phyloP scores from a whole-genome alignment of 495 filamentous ascomycete genomes.

The Sphaerosporella brunnea region DNA sequence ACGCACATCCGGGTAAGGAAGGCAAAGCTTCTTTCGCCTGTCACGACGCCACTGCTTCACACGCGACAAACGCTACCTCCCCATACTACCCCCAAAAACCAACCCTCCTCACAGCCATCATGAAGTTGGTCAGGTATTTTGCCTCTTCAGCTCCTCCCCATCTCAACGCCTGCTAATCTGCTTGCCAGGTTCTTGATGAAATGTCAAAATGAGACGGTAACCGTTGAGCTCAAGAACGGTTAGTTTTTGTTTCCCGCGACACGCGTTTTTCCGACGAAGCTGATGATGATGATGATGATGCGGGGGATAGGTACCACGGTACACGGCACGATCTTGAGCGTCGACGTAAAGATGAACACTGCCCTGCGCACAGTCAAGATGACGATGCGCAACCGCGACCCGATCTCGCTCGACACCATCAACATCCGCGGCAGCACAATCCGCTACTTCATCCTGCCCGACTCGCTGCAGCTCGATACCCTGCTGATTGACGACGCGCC shows the following conservation, averaged over 20 bases:
- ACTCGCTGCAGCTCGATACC: slow-evolving; percentile 84
- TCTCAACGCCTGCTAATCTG: slow-evolving; percentile 26
- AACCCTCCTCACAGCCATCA: slow-evolving; percentile 28
- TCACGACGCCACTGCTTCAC: not conserved
- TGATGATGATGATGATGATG: too few relatives aligned
- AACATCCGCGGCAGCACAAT: slow-evolving; percentile 88
- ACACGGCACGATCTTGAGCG: slow-evolving; percentile 84
- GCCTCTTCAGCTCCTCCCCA: slow-evolving; percentile 13
- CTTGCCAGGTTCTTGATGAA: slow-evolving; percentile 84
- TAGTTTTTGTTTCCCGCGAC: too few relatives aligned
- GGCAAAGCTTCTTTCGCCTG: slow-evolving; percentile 1
- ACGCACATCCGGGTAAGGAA: slow-evolving; percentile 2
- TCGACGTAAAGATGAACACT: slow-evolving; percentile 95
- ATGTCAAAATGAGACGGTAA: slow-evolving; percentile 92
- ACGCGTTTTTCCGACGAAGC: too few relatives aligned
- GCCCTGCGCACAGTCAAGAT: slow-evolving; percentile 85
- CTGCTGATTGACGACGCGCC: slow-evolving; percentile 87
- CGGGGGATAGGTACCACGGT: slow-evolving; percentile 60
- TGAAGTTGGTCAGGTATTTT: slow-evolving; percentile 97
- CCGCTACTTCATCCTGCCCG: slow-evolving; percentile 83
- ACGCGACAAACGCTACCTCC: slow-evolving; percentile 1
- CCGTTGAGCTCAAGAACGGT: slow-evolving; percentile 97
- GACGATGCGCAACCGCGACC: slow-evolving; percentile 70
- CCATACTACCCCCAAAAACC: not conserved
- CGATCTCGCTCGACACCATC: slow-evolving; percentile 80